These are phyloP conservation scores for Trichothecium sympodiale DNA, from an alignment of 2,329 filamentous ascomycete genomes.

Conservation along the genomic window DNA sequence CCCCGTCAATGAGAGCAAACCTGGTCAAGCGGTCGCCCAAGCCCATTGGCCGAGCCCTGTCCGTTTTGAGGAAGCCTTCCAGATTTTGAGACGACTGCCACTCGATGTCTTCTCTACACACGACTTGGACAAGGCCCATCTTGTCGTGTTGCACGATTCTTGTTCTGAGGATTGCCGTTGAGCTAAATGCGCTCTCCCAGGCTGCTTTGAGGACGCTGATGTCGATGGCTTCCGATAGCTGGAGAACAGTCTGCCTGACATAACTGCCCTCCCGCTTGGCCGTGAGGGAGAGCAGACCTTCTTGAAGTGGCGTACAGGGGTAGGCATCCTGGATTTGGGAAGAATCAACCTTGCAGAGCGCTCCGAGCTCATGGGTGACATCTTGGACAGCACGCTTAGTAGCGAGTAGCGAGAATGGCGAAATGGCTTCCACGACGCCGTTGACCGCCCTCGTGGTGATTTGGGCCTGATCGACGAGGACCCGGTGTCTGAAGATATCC, in stretches of 20 bases:
- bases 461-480: too few species aligned
- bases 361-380: neutral
- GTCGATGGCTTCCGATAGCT: too few species aligned
- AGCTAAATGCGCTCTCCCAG: neutral
- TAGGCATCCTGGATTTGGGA: conserved; percentile 30
- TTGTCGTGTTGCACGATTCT: conserved; percentile 1
- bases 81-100: neutral
- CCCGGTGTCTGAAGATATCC: conserved; percentile 6
- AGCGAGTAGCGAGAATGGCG: too few species aligned
- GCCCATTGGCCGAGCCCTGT: neutral
- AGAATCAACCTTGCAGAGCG: neutral
- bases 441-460: too few species aligned
- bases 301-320: conserved; percentile 36
- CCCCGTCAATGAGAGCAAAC: too few species aligned
- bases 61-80: neutral
- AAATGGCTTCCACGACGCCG: too few species aligned
- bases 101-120: neutral
- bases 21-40: too few species aligned
- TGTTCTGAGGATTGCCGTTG: conserved; percentile 1
- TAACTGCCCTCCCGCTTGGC: conserved; percentile 19
- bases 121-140: conserved; percentile 1
- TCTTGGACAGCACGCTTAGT: too few species aligned
- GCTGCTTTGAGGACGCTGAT: conserved; percentile 2
- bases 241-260: too few species aligned
- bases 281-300: conserved; percentile 33